Percentiles rank a stretch among this genome's conserved stretches.
These are phyloP conservation scores for Oxalis stricta DNA, from an alignment of 441 rosid species.

Conservation along the genomic window DNA sequence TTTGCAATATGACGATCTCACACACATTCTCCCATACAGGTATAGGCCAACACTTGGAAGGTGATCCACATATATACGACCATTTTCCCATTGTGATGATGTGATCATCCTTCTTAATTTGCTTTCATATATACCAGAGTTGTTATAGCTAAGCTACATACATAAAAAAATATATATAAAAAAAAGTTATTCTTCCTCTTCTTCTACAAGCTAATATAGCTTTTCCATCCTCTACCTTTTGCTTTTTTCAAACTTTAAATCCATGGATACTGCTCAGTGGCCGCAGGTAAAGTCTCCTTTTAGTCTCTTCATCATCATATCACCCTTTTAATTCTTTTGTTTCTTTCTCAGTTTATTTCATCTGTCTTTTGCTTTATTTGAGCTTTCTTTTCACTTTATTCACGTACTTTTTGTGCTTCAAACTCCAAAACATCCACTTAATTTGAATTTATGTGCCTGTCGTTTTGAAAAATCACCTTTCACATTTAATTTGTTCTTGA, in stretches of 20 bases:
- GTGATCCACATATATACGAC: too few relatives aligned
- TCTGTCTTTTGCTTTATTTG: background rate
- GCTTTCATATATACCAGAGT: too few relatives aligned
- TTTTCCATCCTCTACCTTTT: background rate
- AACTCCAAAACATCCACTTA: conserved; percentile 7
- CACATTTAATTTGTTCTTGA: conserved; percentile 7
- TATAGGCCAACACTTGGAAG: too few relatives aligned
- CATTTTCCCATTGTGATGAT: too few relatives aligned
- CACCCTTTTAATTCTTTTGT: conserved; percentile 4
- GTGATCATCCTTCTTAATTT: too few relatives aligned
- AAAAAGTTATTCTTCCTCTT: conserved; percentile 11
- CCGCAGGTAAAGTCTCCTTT: conserved; percentile 25
- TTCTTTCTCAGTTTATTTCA: background rate
- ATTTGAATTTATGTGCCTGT: conserved; percentile 13
- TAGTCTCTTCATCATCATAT: conserved; percentile 9
- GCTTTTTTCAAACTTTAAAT: conserved; percentile 8
- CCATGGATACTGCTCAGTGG: conserved; percentile 37
- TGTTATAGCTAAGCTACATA: too few relatives aligned
- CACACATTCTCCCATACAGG: too few relatives aligned
- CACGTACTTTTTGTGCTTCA: conserved; percentile 9
- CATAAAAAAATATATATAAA: too few relatives aligned
- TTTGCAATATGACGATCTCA: too few relatives aligned
- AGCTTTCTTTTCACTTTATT: background rate
- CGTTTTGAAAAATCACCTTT: conserved; percentile 12
- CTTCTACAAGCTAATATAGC: conserved; percentile 10